phyloP scores from a whole-genome alignment of 495 filamentous ascomycete species.

The Aspergillus coremiiformis region DNA sequence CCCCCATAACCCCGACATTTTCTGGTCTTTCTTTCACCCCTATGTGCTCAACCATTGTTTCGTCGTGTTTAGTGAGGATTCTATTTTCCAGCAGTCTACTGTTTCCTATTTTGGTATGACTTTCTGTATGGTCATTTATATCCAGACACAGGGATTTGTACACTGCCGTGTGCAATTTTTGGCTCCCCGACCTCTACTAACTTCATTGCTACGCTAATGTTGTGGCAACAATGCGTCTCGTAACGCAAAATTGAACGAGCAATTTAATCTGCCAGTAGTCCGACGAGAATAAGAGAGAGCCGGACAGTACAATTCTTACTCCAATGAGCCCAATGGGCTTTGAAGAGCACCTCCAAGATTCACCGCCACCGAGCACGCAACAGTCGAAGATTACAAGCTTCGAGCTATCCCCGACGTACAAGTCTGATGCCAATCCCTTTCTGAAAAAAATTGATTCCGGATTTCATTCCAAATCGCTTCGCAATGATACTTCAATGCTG shows the following conservation, averaged over 20 bases:
- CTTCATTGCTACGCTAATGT: background rate
- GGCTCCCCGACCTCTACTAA: background rate
- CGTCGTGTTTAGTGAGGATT: background rate
- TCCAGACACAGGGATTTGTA: background rate
- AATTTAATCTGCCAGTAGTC: conserved; percentile 3
- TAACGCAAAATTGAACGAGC: background rate
- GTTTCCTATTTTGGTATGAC: background rate
- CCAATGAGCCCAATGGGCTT: conserved; percentile 17
- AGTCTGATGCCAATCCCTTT: conserved; percentile 5
- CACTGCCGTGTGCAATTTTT: background rate
- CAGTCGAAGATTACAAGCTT: conserved; percentile 10
- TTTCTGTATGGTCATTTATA: background rate
- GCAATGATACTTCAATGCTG: conserved; percentile 6
- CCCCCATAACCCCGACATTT: background rate
- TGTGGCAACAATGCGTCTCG: conserved; percentile 11
- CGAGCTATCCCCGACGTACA: conserved; percentile 3
- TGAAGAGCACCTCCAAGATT: conserved; percentile 16
- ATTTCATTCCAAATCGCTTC: background rate
- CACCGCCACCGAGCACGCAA: conserved; percentile 13
- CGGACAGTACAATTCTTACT: background rate
- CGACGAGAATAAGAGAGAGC: background rate
- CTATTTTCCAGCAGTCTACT: background rate
- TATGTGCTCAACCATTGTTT: background rate
- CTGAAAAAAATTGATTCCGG: conserved; percentile 2
- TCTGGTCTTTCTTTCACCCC: background rate